A percentile compares a stretch with the other conserved stretches of the same genome.
Evolutionary conservation across 73 alveolate species (phyloP).

Genomic region (Loxodes magnus): DNA sequence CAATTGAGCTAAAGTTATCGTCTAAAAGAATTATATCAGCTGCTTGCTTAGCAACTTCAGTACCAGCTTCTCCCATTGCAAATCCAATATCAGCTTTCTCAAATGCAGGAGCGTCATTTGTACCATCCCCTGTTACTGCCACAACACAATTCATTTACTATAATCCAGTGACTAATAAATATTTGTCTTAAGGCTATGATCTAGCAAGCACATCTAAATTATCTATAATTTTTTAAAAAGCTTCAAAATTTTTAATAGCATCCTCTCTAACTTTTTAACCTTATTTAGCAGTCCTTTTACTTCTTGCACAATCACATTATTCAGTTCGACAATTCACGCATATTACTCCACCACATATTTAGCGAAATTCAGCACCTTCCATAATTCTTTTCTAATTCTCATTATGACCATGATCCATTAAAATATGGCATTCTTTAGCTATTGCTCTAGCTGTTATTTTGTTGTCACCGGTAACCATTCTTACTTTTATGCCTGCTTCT

Average conservation of each 20-base stretch:
- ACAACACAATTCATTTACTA: conserved; percentile 85
- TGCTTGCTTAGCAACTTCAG: conserved; percentile 94
- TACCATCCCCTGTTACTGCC: conserved; percentile 99
- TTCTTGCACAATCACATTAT: conserved; percentile 3
- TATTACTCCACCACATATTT: conserved; percentile 45
- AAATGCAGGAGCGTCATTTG: conserved; percentile 97
- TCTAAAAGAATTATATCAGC: conserved; percentile 90
- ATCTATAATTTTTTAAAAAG: conserved; percentile 19
- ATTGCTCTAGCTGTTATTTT: conserved; percentile 81
- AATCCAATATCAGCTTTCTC: conserved; percentile 92
- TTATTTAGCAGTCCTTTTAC: neutral
- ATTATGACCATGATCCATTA: too few relatives aligned
- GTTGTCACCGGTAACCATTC: conserved; percentile 96
- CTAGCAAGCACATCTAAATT: conserved; percentile 86
- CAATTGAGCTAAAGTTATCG: conserved; percentile 91
- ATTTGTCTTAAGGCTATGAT: conserved; percentile 94
- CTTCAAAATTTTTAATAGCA: conserved; percentile 41
- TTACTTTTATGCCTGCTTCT: conserved; percentile 75
- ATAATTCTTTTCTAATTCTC: conserved; percentile 20
- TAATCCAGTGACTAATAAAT: conserved; percentile 83
- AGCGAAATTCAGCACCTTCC: conserved; percentile 54
- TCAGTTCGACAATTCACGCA: conserved; percentile 34
- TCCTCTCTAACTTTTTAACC: conserved; percentile 2
- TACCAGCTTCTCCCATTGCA: conserved; percentile 94
- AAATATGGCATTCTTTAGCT: conserved; percentile 81